Conservation (phyloP, 306 rosid species). For the Carpinus viminea region DNA sequence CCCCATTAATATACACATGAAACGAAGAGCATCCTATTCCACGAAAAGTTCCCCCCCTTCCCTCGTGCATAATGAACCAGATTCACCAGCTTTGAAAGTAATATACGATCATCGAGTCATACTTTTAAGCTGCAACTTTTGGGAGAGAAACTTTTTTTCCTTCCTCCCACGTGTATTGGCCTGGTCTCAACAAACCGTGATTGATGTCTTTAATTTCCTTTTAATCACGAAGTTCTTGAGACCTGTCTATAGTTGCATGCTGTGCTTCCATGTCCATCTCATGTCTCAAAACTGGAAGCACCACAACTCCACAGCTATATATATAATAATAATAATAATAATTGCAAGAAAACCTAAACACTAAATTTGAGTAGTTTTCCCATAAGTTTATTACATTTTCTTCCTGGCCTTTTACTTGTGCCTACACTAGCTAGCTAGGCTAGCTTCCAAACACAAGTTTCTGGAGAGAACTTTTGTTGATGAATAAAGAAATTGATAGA, state of each 20-base stretch:
- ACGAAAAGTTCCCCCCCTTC: neutral
- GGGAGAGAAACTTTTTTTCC: constrained; percentile 42
- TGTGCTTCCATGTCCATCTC: too few relatives aligned
- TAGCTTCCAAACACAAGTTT: too few relatives aligned
- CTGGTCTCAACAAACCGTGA: constrained; percentile 49
- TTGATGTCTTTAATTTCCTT: constrained; percentile 25
- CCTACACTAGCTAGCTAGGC: too few relatives aligned
- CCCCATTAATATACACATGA: too few relatives aligned
- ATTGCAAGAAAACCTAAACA: too few relatives aligned
- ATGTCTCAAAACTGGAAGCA: too few relatives aligned
- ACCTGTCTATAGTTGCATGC: neutral
- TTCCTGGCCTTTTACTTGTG: too few relatives aligned
- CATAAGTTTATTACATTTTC: too few relatives aligned
- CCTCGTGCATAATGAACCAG: constrained; percentile 2
- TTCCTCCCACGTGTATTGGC: constrained; percentile 68
- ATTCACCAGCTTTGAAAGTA: constrained; percentile 7
- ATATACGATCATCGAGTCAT: neutral
- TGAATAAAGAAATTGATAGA: neutral
- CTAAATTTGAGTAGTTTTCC: too few relatives aligned
- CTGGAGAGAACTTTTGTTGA: too few relatives aligned
- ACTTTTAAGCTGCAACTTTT: constrained; percentile 31
- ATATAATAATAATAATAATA: too few relatives aligned
- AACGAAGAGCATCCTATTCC: neutral
- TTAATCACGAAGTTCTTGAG: constrained; percentile 65
- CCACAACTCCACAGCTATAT: too few relatives aligned